Percentiles rank a stretch among this genome's conserved stretches.
Evolutionary conservation across 2,329 filamentous ascomycete species (phyloP).

Genomic region (Colletotrichum salicis): DNA sequence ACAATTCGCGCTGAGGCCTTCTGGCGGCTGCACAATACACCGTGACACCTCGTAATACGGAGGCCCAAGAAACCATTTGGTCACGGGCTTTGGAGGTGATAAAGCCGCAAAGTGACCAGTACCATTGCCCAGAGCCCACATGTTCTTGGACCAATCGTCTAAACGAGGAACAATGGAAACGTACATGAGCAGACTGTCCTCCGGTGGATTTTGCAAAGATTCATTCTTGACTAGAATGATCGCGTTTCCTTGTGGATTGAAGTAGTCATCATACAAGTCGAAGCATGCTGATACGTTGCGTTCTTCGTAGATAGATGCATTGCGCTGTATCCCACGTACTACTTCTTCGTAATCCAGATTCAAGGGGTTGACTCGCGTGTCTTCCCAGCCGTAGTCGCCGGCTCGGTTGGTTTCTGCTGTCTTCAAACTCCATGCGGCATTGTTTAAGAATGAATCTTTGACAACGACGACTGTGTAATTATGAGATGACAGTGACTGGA

Average conservation of each 20-base stretch:
- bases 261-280: slow-evolving; percentile 10
- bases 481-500: slow-evolving; percentile 15
- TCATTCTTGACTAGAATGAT: slow-evolving; percentile 6
- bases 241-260: slow-evolving; percentile 1
- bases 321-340: not conserved
- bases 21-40: not conserved
- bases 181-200: slow-evolving; percentile 13
- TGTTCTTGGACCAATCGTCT: slow-evolving; percentile 15
- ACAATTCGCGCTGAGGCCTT: not conserved
- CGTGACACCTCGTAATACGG: not conserved
- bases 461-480: slow-evolving; percentile 19
- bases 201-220: not conserved
- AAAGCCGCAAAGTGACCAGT: not conserved
- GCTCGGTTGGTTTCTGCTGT: slow-evolving; percentile 8
- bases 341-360: not conserved
- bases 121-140: slow-evolving; percentile 15
- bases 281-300: slow-evolving; percentile 1
- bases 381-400: slow-evolving; percentile 5
- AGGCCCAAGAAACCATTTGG: slow-evolving; percentile 4
- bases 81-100: not conserved
- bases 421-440: not conserved
- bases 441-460: slow-evolving; percentile 5
- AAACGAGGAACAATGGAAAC: slow-evolving; percentile 15
- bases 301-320: not conserved
- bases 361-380: not conserved